Percentiles rank a stretch among this genome's conserved stretches.
phyloP scores from a whole-genome alignment of 2,329 filamentous ascomycete species.

The Colletotrichum lupini region DNA sequence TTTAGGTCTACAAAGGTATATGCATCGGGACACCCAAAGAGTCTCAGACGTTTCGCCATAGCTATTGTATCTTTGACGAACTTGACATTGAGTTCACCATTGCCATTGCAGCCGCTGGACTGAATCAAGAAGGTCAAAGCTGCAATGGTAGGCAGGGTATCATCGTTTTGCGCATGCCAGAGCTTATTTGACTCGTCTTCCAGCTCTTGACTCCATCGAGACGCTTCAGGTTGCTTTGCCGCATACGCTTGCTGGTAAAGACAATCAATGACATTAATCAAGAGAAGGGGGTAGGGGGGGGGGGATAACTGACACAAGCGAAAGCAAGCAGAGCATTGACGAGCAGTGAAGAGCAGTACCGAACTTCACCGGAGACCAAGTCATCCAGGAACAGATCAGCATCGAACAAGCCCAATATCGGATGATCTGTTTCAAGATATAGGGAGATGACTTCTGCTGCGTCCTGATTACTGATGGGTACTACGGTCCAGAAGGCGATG shows the following conservation, averaged over 20 bases:
- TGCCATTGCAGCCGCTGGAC: slow-evolving; percentile 28
- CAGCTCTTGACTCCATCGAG: slow-evolving; percentile 27
- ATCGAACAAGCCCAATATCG: slow-evolving; percentile 50
- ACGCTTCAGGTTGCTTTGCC: slow-evolving; percentile 17
- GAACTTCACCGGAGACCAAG: slow-evolving; percentile 38
- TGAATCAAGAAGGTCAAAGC: slow-evolving; percentile 26
- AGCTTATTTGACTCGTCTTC: slow-evolving; percentile 26
- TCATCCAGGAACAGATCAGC: slow-evolving; percentile 47
- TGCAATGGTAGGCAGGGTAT: slow-evolving; percentile 17
- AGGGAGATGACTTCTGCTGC: slow-evolving; percentile 47
- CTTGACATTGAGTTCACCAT: slow-evolving; percentile 26
- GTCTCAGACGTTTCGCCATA: slow-evolving; percentile 28
- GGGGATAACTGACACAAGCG: slow-evolving; percentile 44
- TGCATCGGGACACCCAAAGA: slow-evolving; percentile 27
- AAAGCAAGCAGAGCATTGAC: slow-evolving; percentile 49
- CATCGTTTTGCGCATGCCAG: slow-evolving; percentile 26
- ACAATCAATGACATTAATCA: not conserved
- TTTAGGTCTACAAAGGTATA: slow-evolving; percentile 12
- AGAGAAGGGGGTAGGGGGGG: not conserved
- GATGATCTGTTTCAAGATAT: slow-evolving; percentile 52
- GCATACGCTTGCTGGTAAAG: slow-evolving; percentile 23
- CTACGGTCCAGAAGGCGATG: slow-evolving; percentile 48
- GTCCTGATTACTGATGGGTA: slow-evolving; percentile 43
- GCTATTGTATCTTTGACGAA: slow-evolving; percentile 27
- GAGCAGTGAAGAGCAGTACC: slow-evolving; percentile 48